Conservation (phyloP, 176 grass and related monocot genomes). For the Eragrostis nindensis region DNA sequence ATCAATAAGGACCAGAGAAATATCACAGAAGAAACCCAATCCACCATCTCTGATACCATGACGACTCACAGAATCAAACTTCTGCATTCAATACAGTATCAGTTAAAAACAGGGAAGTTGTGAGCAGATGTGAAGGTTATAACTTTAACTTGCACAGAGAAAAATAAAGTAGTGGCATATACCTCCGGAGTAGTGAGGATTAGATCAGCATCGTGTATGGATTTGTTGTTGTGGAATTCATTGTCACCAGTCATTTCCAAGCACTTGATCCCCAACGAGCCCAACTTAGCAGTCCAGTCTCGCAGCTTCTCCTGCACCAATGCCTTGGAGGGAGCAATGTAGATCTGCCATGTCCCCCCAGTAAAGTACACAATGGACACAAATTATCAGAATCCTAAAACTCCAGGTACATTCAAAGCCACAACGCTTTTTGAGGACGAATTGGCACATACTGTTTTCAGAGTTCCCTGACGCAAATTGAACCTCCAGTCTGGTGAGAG, state of each 20-base stretch:
- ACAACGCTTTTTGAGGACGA: constrained; percentile 21
- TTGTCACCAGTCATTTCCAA: constrained; percentile 97
- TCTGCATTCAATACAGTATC: constrained; percentile 54
- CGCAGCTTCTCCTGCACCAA: constrained; percentile 94
- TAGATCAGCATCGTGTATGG: constrained; percentile 80
- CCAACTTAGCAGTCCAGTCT: constrained; percentile 79
- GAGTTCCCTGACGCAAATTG: constrained; percentile 67
- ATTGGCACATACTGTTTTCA: constrained; percentile 79
- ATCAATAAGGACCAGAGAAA: constrained; percentile 85
- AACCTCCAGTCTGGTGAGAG: constrained; percentile 77
- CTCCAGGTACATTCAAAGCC: neutral
- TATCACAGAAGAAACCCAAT: constrained; percentile 94
- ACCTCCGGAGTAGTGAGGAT: constrained; percentile 98
- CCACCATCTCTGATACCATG: constrained; percentile 75
- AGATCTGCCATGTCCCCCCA: constrained; percentile 58
- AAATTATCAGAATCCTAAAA: constrained; percentile 13
- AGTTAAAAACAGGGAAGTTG: neutral
- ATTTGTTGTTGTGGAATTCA: constrained; percentile 66
- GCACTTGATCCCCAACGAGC: constrained; percentile 70
- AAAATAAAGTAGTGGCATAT: constrained; percentile 28
- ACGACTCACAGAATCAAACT: constrained; percentile 89
- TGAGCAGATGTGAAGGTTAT: constrained; percentile 6
- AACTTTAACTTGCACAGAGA: constrained; percentile 3
- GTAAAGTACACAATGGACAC: constrained; percentile 25
- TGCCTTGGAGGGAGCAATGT: constrained; percentile 92